phyloP scores from a whole-genome alignment of 2,329 filamentous ascomycete genomes.

The Cladobotryum mycophilum region DNA sequence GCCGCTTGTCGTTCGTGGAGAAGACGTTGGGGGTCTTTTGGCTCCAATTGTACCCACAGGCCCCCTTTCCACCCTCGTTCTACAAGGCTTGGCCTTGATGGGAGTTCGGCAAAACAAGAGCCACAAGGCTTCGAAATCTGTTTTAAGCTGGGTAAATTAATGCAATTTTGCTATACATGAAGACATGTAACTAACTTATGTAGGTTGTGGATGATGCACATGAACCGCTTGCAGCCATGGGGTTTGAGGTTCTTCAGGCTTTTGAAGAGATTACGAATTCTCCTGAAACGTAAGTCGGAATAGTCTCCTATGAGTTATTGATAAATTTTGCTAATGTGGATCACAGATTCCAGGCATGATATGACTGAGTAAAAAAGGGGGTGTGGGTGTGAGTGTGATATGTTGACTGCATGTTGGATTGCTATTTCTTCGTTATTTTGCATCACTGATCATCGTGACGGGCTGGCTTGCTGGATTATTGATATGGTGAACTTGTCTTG shows the following conservation, averaged over 20 bases:
- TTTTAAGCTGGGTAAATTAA: slow-evolving; percentile 71
- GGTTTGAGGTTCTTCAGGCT: slow-evolving; percentile 69
- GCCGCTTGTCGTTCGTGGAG: slow-evolving; percentile 53
- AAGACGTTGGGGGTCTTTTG: slow-evolving; percentile 66
- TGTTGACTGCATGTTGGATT: too few relatives aligned
- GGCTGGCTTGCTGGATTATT: too few relatives aligned
- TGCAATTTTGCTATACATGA: background rate
- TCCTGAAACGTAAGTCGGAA: slow-evolving; percentile 39
- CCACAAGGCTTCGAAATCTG: slow-evolving; percentile 64
- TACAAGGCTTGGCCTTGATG: slow-evolving; percentile 73
- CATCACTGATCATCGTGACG: too few relatives aligned
- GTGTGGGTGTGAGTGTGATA: too few relatives aligned
- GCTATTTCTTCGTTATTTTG: too few relatives aligned
- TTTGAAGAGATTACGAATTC: slow-evolving; percentile 76
- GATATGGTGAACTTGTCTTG: too few relatives aligned
- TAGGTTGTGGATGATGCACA: slow-evolving; percentile 64
- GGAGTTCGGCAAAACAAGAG: slow-evolving; percentile 77
- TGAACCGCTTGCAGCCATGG: slow-evolving; percentile 71
- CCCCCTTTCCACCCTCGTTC: slow-evolving; percentile 60
- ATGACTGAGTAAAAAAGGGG: too few relatives aligned
- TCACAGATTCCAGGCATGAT: background rate
- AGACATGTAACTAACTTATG: slow-evolving; percentile 13
- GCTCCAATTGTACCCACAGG: slow-evolving; percentile 69
- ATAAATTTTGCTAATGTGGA: too few relatives aligned
- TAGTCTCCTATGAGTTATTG: background rate